These are phyloP conservation scores for Pseudopyricularia cyperi DNA, from an alignment of 2,329 filamentous ascomycete species.

Conservation along the genomic window DNA sequence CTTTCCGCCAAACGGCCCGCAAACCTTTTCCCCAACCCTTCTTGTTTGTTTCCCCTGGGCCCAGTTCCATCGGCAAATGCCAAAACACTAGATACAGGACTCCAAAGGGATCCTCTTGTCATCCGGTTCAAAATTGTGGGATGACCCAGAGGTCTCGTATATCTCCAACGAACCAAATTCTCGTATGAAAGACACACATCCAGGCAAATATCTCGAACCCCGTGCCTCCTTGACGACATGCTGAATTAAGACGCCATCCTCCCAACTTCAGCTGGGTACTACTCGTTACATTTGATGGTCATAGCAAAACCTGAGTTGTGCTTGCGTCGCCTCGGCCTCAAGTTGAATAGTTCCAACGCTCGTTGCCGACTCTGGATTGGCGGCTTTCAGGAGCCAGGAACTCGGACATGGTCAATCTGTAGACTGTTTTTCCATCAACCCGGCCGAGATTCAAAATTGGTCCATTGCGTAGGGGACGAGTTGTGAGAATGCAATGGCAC, in stretches of 20 bases:
- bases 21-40: not conserved
- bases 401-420: not conserved
- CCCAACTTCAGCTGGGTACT: not conserved
- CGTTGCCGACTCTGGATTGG: not conserved
- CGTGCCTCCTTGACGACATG: not conserved
- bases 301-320: not conserved
- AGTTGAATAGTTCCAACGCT: not conserved
- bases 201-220: not conserved
- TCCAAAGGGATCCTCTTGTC: not conserved
- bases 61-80: not conserved
- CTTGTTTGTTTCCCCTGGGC: not conserved
- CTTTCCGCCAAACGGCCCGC: not conserved
- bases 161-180: not conserved
- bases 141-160: not conserved
- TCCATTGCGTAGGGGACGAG: not conserved
- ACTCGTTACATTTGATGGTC: not conserved
- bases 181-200: not conserved
- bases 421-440: not conserved
- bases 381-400: not conserved
- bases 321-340: not conserved
- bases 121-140: not conserved
- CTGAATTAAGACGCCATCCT: not conserved
- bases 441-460: not conserved
- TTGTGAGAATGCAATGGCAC: slow-evolving; percentile 1
- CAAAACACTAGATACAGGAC: not conserved